Evolutionary conservation across 441 rosid species (phyloP).

Genomic region (Bruguiera hainesii): DNA sequence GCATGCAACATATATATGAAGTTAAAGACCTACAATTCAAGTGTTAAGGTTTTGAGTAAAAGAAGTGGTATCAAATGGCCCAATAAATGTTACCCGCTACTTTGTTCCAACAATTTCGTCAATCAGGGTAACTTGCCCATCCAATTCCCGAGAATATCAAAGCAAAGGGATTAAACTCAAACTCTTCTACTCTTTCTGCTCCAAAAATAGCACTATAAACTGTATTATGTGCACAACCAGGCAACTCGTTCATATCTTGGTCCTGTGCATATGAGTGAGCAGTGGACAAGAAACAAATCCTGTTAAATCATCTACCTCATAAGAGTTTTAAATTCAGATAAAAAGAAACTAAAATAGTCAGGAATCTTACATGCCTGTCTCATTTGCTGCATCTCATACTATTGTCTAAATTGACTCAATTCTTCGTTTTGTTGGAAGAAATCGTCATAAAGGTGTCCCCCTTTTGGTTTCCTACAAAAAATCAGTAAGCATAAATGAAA

Average conservation of each 20-base stretch:
- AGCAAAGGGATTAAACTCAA: background rate
- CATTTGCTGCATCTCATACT: slow-evolving; percentile 75
- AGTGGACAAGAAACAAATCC: too few relatives aligned
- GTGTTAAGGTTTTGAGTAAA: too few relatives aligned
- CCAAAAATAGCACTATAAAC: background rate
- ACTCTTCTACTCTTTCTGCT: background rate
- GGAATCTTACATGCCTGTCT: slow-evolving; percentile 60
- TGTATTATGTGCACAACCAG: background rate
- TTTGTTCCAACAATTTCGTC: slow-evolving; percentile 37
- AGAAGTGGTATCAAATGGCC: too few relatives aligned
- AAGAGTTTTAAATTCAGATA: too few relatives aligned
- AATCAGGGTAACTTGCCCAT: slow-evolving; percentile 72
- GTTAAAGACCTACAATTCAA: too few relatives aligned
- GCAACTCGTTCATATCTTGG: background rate
- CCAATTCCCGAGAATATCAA: slow-evolving; percentile 44
- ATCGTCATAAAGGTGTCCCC: slow-evolving; percentile 61
- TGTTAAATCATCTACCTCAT: too few relatives aligned
- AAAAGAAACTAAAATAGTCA: too few relatives aligned
- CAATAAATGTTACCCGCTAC: too few relatives aligned
- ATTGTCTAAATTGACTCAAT: slow-evolving; percentile 72
- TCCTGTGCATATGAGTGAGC: background rate
- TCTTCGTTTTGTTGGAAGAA: slow-evolving; percentile 68
- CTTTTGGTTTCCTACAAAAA: slow-evolving; percentile 25
- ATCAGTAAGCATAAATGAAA: background rate
- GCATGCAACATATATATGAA: too few relatives aligned